Base-by-base conservation (phyloP, 2,329 filamentous ascomycete species). In the Talaromyces pinophilus region DNA sequence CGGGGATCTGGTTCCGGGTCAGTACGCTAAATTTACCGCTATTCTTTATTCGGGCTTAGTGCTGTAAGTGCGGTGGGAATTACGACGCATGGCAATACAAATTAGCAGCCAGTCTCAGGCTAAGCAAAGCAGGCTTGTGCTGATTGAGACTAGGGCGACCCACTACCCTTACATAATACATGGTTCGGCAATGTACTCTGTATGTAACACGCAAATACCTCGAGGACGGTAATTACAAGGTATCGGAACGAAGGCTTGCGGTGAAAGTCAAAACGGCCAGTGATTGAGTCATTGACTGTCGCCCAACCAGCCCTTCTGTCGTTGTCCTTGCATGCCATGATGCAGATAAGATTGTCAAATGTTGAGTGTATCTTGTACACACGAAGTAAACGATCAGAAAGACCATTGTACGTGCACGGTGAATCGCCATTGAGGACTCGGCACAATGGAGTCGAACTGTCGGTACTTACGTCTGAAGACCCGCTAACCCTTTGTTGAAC, bases 221-320 rank as follows among this genome's bases (percentile, higher is more conserved):
- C 33, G 54, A 35, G 17, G 28, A 17, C 54, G 54, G 54, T 61
- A 61, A 62, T 50, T 50, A 62, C 59, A n/a, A 11, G 28, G 59
- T 61, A 62, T 38, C 17, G 30, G 50, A 62, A 22, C 60, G 19
- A 17, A 19, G 48, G 44, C 33, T 40, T 57, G 33, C 30, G 42
- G 59, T 35, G 33, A 30, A 63, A 63, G 61, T 44, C 59, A 48
- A 61, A 48, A 25, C 19, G 54, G 5, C 54, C 59, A 61, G 60
- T 40, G 46, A 64, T 64, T 64, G 54, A 48, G 62, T 64, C 62
- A 64, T 64, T 64, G 62, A 64, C 62, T 64, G 62, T 35, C 10
- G 52, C 30, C 54, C 28, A 22, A 55, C 50, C 50, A 35, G 52
- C 30, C 25, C 48, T 52, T 17, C 22, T 28, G 15, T 30, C 6